These are phyloP conservation scores for Rhizomucor miehei DNA, from an alignment of 371 early-diverging fungal genomes.

Conservation along the genomic window DNA sequence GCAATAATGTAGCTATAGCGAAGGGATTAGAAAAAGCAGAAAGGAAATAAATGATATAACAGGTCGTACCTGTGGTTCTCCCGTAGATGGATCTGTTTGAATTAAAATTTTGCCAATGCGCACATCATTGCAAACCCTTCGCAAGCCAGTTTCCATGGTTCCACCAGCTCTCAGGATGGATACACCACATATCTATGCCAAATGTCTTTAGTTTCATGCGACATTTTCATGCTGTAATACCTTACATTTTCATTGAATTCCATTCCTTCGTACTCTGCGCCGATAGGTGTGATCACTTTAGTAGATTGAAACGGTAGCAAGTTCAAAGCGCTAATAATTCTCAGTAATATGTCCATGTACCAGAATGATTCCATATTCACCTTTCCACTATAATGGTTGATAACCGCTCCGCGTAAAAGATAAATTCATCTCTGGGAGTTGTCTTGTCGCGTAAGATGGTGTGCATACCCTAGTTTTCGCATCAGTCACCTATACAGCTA, in stretches of 20 bases:
- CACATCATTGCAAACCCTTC: constrained; percentile 75
- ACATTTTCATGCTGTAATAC: neutral
- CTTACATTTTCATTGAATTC: constrained; percentile 41
- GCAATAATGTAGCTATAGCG: constrained; percentile 65
- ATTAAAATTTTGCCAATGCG: constrained; percentile 87
- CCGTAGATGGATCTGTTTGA: constrained; percentile 76
- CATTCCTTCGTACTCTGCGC: constrained; percentile 56
- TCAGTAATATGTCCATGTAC: neutral
- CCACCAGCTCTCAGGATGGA: constrained; percentile 86
- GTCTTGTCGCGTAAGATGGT: constrained; percentile 77
- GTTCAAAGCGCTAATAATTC: constrained; percentile 51
- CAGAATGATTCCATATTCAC: constrained; percentile 21
- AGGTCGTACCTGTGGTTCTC: constrained; percentile 66
- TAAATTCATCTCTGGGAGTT: constrained; percentile 83
- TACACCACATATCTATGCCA: constrained; percentile 70
- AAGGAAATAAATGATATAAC: neutral
- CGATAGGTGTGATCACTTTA: constrained; percentile 65
- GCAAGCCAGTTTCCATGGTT: constrained; percentile 85
- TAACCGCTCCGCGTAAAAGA: constrained; percentile 86
- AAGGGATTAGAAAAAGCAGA: neutral
- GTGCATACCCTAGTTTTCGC: constrained; percentile 60
- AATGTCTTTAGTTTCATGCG: too few species aligned
- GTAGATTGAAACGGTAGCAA: constrained; percentile 54
- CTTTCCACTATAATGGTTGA: constrained; percentile 81
- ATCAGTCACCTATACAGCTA: neutral